Percentiles rank a stretch among this genome's conserved stretches.
Evolutionary conservation across 257 asterid species (phyloP).

Genomic region (Solanum medicagineum): DNA sequence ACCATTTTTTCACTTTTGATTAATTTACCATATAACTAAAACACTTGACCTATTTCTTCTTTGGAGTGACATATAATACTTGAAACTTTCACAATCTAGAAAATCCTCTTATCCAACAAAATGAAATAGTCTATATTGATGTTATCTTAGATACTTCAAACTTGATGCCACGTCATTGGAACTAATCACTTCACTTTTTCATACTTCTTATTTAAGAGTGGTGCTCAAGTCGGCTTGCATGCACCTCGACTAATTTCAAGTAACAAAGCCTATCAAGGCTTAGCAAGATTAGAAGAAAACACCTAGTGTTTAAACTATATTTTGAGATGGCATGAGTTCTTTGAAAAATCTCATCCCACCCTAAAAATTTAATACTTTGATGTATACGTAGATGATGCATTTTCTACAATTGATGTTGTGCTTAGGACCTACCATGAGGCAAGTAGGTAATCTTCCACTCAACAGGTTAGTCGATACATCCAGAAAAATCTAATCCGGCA

Average conservation of each 20-base stretch:
- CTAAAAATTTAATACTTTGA: constrained; percentile 16
- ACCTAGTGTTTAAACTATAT: too few relatives aligned
- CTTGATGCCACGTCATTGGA: not conserved
- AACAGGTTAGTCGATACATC: constrained; percentile 60
- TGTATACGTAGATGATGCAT: constrained; percentile 46
- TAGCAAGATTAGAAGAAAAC: too few relatives aligned
- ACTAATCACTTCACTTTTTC: not conserved
- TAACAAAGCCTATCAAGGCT: too few relatives aligned
- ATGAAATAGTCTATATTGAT: not conserved
- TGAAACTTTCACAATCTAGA: not conserved
- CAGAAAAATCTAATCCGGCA: constrained; percentile 36
- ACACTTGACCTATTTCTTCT: not conserved
- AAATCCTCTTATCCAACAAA: not conserved
- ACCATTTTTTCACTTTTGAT: not conserved
- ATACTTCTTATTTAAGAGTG: not conserved
- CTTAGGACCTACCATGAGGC: constrained; percentile 28
- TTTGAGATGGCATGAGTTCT: too few relatives aligned
- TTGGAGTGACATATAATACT: not conserved
- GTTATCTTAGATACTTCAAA: not conserved
- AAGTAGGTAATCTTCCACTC: constrained; percentile 60
- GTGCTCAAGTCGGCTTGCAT: too few relatives aligned
- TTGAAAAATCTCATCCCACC: too few relatives aligned
- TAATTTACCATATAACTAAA: not conserved
- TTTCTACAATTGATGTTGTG: constrained; percentile 28
- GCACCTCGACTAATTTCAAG: too few relatives aligned